Conservation (phyloP, 2,329 filamentous ascomycete genomes). For the Claviceps sp. region DNA sequence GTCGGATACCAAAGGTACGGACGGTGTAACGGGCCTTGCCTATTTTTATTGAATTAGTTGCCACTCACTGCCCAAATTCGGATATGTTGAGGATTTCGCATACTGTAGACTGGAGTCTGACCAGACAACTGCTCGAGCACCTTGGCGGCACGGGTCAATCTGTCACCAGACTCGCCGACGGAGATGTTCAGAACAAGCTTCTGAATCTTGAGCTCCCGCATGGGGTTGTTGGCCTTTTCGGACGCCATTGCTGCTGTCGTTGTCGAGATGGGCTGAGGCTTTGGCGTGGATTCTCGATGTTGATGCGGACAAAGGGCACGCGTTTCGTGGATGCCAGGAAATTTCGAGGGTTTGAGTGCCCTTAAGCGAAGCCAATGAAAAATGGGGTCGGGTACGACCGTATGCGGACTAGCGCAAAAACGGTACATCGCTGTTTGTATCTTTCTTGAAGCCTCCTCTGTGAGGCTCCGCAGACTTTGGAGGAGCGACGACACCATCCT, state of each 20-base stretch:
- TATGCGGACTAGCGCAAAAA: slow-evolving; percentile 14
- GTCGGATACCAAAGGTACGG: slow-evolving; percentile 99
- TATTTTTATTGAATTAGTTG: slow-evolving; percentile 22
- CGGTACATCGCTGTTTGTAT: slow-evolving; percentile 20
- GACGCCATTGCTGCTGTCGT: slow-evolving; percentile 35
- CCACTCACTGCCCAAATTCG: slow-evolving; percentile 2
- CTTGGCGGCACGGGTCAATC: slow-evolving; percentile 98
- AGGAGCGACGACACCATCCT: slow-evolving; percentile 15
- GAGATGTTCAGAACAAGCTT: slow-evolving; percentile 99
- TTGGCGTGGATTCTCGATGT: slow-evolving; percentile 13
- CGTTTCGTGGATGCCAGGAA: slow-evolving; percentile 24
- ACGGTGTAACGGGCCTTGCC: slow-evolving; percentile 99
- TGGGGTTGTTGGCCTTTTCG: slow-evolving; percentile 92
- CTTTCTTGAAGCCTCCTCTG: slow-evolving; percentile 21
- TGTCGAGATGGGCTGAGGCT: slow-evolving; percentile 21
- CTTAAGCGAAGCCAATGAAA: slow-evolving; percentile 18
- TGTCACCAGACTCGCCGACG: slow-evolving; percentile 99
- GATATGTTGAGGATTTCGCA: slow-evolving; percentile 14
- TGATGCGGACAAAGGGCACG: slow-evolving; percentile 1
- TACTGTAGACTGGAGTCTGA: slow-evolving; percentile 99
- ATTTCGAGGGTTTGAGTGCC: slow-evolving; percentile 29
- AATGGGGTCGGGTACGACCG: slow-evolving; percentile 8
- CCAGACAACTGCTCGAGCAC: slow-evolving; percentile 98
- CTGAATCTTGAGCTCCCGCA: slow-evolving; percentile 99
- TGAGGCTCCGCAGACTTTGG: slow-evolving; percentile 33